These are phyloP conservation scores for Crithidia expoeki DNA, from an alignment of 208 protist genomes.

Conservation along the genomic window DNA sequence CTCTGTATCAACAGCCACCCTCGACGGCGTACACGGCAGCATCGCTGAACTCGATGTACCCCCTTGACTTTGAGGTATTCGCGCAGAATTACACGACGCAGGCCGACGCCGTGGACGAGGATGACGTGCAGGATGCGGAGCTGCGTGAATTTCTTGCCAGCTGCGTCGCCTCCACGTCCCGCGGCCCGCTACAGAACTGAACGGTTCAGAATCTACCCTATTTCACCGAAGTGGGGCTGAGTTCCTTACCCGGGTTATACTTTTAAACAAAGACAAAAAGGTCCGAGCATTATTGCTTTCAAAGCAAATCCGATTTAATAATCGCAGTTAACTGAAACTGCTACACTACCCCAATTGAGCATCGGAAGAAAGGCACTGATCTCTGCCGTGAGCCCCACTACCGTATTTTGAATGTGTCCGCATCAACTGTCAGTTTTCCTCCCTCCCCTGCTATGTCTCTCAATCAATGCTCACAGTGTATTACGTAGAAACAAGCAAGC, in stretches of 20 bases:
- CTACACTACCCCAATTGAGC: no score
- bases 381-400: no score
- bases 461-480: not conserved
- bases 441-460: not conserved
- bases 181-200: constrained; percentile 21
- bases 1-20: not conserved
- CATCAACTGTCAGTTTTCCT: not conserved
- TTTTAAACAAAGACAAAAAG: no score
- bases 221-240: no score
- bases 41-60: constrained; percentile 50
- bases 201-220: no score
- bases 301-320: no score
- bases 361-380: no score
- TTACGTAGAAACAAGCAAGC: no score
- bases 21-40: constrained; percentile 1
- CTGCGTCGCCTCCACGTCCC: constrained; percentile 46
- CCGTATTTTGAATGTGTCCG: not conserved
- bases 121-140: constrained; percentile 51
- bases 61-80: constrained; percentile 71
- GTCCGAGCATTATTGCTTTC: no score
- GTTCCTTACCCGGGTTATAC: no score
- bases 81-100: constrained; percentile 30
- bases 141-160: constrained; percentile 67
- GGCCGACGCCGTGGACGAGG: constrained; percentile 25
- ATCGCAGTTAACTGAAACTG: no score